These are phyloP conservation scores for Cyberlindnera sargentensis DNA, from an alignment of 805 yeast species.

Conservation along the genomic window DNA sequence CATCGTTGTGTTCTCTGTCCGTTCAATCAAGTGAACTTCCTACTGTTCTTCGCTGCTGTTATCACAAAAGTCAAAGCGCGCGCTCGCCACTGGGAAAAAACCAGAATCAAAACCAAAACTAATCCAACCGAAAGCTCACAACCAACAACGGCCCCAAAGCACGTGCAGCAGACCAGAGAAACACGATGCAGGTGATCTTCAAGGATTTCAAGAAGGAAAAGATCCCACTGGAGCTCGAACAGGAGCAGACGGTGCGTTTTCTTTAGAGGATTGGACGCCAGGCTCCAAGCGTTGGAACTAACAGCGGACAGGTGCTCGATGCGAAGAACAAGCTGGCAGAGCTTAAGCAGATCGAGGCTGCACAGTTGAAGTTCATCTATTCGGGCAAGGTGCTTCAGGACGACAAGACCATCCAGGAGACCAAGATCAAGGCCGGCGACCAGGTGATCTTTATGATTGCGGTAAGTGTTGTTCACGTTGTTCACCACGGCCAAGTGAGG, in stretches of 20 bases:
- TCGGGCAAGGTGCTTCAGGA: conserved; percentile 89
- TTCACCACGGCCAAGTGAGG: too few relatives aligned
- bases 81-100: conserved; percentile 3
- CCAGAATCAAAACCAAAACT: not conserved
- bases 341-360: conserved; percentile 58
- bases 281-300: not conserved
- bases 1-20: conserved; percentile 7
- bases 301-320: conserved; percentile 37
- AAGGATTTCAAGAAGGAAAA: conserved; percentile 92
- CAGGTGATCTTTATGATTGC: conserved; percentile 91
- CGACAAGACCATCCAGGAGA: conserved; percentile 62
- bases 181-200: conserved; percentile 65
- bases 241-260: conserved; percentile 50
- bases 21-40: not conserved
- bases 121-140: too few relatives aligned
- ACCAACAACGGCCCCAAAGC: too few relatives aligned
- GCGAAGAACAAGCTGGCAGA: conserved; percentile 69
- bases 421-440: conserved; percentile 75
- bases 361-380: conserved; percentile 82
- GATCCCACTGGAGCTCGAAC: conserved; percentile 71
- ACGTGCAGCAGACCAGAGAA: too few relatives aligned
- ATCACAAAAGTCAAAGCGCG: not conserved
- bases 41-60: not conserved
- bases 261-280: not conserved
- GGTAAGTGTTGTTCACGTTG: conserved; percentile 30